phyloP scores from a whole-genome alignment of 2,329 filamentous ascomycete genomes.

The Alternaria metachromatica region DNA sequence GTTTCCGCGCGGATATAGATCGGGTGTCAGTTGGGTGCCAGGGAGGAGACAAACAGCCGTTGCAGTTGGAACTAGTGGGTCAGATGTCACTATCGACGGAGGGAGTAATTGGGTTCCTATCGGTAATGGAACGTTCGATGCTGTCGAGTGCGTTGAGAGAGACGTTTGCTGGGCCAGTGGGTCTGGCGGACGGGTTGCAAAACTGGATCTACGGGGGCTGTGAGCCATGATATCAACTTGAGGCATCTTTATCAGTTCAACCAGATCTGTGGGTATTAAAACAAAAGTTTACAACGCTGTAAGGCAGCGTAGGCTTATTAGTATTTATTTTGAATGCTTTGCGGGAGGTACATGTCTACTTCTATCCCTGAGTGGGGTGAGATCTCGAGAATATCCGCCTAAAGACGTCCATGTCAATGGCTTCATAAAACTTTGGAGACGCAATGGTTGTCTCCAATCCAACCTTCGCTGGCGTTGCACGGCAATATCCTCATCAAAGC shows the following conservation, averaged over 20 bases:
- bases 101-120: slow-evolving; percentile 32
- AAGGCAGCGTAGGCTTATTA: neutral
- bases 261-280: neutral
- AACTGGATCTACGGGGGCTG: slow-evolving; percentile 6
- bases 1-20: slow-evolving; percentile 37
- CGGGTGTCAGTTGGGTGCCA: slow-evolving; percentile 34
- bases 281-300: neutral
- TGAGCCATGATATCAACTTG: neutral
- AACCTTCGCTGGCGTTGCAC: neutral
- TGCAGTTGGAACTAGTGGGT: slow-evolving; percentile 37
- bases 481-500: neutral
- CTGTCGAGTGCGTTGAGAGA: slow-evolving; percentile 29
- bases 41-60: slow-evolving; percentile 21
- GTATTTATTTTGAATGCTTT: neutral
- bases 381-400: neutral
- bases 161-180: slow-evolving; percentile 37
- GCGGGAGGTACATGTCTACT: neutral
- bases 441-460: neutral
- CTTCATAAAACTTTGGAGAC: neutral
- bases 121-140: slow-evolving; percentile 38
- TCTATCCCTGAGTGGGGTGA: neutral
- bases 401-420: neutral
- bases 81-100: slow-evolving; percentile 36
- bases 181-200: slow-evolving; percentile 28
- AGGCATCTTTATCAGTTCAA: neutral